Percentiles rank a stretch among this genome's conserved stretches.
These are phyloP conservation scores for Eutrema heterophyllum DNA, from an alignment of 345 rosid genomes.

Conservation along the genomic window DNA sequence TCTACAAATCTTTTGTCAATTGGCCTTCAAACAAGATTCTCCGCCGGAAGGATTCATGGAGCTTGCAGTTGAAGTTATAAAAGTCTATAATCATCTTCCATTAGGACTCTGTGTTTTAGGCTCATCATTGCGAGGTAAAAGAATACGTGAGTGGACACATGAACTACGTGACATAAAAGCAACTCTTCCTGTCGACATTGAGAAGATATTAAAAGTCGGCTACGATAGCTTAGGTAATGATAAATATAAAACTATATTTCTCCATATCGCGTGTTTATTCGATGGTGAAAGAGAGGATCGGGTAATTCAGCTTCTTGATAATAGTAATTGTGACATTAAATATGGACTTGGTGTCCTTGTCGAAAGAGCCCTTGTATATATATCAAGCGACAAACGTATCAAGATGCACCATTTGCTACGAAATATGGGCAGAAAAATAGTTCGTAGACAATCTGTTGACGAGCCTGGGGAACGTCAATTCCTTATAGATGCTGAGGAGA, in stretches of 20 bases:
- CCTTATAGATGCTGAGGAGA: background rate
- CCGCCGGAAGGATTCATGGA: background rate
- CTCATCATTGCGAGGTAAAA: background rate
- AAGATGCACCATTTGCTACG: background rate
- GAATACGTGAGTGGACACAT: background rate
- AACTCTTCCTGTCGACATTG: background rate
- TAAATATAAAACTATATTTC: background rate
- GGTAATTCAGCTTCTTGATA: background rate
- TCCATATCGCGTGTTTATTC: conserved; percentile 1
- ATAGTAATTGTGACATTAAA: background rate
- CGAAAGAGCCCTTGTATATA: background rate
- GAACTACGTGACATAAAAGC: background rate
- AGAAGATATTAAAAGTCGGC: background rate
- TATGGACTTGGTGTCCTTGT: background rate
- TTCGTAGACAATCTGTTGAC: background rate
- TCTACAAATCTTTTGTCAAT: background rate
- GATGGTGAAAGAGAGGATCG: background rate
- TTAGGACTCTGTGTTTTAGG: conserved; percentile 7
- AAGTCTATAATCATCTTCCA: background rate
- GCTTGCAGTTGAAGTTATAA: background rate
- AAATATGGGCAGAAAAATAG: background rate
- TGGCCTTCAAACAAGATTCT: background rate
- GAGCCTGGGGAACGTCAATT: background rate
- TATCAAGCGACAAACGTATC: background rate
- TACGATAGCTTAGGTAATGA: background rate